Evolutionary conservation across 2,329 filamentous ascomycete genomes (phyloP), one percentile per base, ranked within the genome.

Genomic region (Exophiala calicioides): DNA sequence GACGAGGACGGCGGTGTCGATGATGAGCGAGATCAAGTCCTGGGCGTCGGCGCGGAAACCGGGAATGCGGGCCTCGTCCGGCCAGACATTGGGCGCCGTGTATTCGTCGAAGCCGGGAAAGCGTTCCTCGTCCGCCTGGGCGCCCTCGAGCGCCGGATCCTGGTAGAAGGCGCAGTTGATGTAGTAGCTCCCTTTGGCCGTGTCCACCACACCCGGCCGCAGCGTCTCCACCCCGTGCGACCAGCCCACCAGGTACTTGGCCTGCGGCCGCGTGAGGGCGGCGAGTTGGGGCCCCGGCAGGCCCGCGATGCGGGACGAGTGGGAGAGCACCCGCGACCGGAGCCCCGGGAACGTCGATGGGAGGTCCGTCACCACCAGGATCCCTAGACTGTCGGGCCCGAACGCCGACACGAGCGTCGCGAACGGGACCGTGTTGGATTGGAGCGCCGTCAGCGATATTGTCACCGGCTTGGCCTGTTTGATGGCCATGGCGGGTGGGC

Each of bases 71-170:
- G 72, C 67, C 15, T 49, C 49, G 4, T 30, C 43, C 0, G 91
- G 93, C 93, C 93, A 98, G 47, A 95, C 77, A 64, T 96, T 97
- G 1, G 88, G 83, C 4, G 86, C 84, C 1, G 93, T 86, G 67
- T 97, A 96, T 68, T 95, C 90, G 2, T 89, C 83, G 60, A 95
- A 88, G 47, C 84, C 67, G 2, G 68, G 52, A 34, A 50, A 50
- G 4, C 23, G 13, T 8, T 41, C n/a, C 19, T 47, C 44, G n/a
- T 23, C 34, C 10, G 10, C 41, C 10, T 48, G 29, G 4, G 66
- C 64, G 30, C 61, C 64, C 21, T 72, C 62, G 2, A 73, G 55
- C 0, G 55, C 43, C 5, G 64, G 55, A 37, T 69, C 59, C 26
- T 71, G 66, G 59, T 75, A 73, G 60, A 80, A 81, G 9, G 76